Conservation (phyloP, 208 protist species). For the Acanthamoeba sp. region DNA sequence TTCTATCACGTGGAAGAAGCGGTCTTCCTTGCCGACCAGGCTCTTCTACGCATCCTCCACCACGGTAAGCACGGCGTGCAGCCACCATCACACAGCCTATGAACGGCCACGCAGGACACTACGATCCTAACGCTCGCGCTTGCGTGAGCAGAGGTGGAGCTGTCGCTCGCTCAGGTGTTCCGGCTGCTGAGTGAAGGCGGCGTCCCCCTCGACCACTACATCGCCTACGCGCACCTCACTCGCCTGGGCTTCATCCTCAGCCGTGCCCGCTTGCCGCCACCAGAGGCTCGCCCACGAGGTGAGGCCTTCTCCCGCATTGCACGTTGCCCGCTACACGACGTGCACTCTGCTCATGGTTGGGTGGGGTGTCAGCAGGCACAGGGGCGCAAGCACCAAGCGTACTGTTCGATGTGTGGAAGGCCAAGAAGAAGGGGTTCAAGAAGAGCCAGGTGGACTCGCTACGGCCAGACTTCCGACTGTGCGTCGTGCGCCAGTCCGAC, state of each 20-base stretch:
- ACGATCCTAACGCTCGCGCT: background rate
- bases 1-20: slow-evolving; percentile 36
- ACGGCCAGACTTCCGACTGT: slow-evolving; percentile 15
- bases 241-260: slow-evolving; percentile 24
- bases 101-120: background rate
- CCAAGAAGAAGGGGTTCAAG: slow-evolving; percentile 34
- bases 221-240: slow-evolving; percentile 14
- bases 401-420: slow-evolving; percentile 31
- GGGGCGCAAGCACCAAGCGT: background rate
- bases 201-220: slow-evolving; percentile 2
- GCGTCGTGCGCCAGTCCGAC: background rate
- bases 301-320: no score
- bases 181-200: background rate
- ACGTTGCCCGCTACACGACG: no score
- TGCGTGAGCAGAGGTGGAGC: background rate
- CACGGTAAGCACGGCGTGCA: background rate
- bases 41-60: slow-evolving; percentile 1
- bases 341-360: no score
- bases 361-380: no score
- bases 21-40: slow-evolving; percentile 10
- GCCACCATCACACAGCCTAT: no score
- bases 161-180: slow-evolving; percentile 14
- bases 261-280: background rate
- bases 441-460: slow-evolving; percentile 15
- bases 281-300: background rate